Evolutionary conservation across 805 yeast genomes (phyloP).

Genomic region (Schwanniomyces yamadae): DNA sequence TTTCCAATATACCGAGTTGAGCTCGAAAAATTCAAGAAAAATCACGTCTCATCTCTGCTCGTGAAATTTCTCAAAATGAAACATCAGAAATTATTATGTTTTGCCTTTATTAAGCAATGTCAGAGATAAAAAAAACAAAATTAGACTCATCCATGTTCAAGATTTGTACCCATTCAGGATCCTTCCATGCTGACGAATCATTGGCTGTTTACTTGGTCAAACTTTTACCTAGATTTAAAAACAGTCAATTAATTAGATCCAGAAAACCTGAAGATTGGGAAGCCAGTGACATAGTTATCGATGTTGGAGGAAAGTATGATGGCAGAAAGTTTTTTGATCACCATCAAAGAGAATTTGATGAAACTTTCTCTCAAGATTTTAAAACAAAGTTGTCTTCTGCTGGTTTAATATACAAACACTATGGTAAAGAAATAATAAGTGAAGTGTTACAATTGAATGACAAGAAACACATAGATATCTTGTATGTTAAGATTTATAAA

Average conservation of each 20-base stretch:
- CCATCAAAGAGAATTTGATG: constrained; percentile 89
- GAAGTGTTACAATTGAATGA: constrained; percentile 40
- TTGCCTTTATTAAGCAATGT: too few relatives aligned
- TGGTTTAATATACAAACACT: constrained; percentile 87
- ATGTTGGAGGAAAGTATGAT: constrained; percentile 91
- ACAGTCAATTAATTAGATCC: constrained; percentile 75
- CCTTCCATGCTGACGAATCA: constrained; percentile 96
- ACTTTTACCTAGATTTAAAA: constrained; percentile 63
- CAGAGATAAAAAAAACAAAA: constrained; percentile 8
- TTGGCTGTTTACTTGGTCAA: constrained; percentile 86
- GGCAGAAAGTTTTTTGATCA: constrained; percentile 87
- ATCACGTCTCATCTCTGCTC: too few relatives aligned
- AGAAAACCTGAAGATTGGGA: constrained; percentile 84
- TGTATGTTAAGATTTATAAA: constrained; percentile 76
- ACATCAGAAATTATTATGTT: too few relatives aligned
- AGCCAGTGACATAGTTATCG: constrained; percentile 86
- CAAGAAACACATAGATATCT: constrained; percentile 50
- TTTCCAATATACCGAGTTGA: too few relatives aligned
- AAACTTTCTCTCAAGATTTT: constrained; percentile 62
- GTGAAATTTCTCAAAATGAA: too few relatives aligned
- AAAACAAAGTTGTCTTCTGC: constrained; percentile 88
- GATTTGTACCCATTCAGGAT: constrained; percentile 89
- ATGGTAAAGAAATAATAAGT: constrained; percentile 66
- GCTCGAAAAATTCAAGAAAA: too few relatives aligned
- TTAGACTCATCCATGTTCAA: constrained; percentile 36